Evolutionary conservation across 768 basidiomycete genomes (phyloP).

Genomic region (Russula foetens): DNA sequence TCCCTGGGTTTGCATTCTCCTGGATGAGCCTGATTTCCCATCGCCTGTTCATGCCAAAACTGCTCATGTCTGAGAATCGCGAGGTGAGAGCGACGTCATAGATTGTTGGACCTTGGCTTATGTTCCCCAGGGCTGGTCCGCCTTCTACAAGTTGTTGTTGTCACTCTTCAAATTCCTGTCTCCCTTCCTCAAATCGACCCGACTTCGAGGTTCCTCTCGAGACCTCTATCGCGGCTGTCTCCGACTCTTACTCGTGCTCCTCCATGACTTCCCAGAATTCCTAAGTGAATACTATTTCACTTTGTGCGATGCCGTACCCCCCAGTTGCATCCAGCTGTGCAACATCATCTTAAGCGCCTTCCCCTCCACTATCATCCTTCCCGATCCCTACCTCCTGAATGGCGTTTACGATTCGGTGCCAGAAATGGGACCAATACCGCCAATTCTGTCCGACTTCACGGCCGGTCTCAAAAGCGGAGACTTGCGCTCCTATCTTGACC

Average conservation of each 20-base stretch:
- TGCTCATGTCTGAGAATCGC: conserved; percentile 78
- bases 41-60: conserved; percentile 93
- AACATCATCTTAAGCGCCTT: conserved; percentile 97
- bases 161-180: conserved; percentile 93
- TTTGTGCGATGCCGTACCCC: conserved; percentile 87
- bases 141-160: conserved; percentile 90
- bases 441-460: conserved; percentile 86
- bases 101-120: background rate
- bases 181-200: conserved; percentile 80
- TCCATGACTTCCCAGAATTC: conserved; percentile 99
- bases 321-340: conserved; percentile 89
- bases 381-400: conserved; percentile 78
- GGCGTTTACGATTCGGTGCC: conserved; percentile 66
- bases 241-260: conserved; percentile 84
- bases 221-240: conserved; percentile 88
- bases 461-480: conserved; percentile 74
- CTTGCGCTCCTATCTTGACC: conserved; percentile 72
- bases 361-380: conserved; percentile 71
- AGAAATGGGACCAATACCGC: conserved; percentile 90
- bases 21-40: conserved; percentile 98
- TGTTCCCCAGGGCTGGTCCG: conserved; percentile 69
- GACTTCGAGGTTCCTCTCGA: conserved; percentile 70
- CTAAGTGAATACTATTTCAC: conserved; percentile 95
- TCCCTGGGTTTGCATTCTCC: conserved; percentile 97
- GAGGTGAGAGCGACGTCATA: conserved; percentile 43